Percentiles rank a stretch among this genome's conserved stretches.
These are phyloP conservation scores for Pythium grandisporangium DNA, from an alignment of 352 stramenopile genomes.

Conservation along the genomic window DNA sequence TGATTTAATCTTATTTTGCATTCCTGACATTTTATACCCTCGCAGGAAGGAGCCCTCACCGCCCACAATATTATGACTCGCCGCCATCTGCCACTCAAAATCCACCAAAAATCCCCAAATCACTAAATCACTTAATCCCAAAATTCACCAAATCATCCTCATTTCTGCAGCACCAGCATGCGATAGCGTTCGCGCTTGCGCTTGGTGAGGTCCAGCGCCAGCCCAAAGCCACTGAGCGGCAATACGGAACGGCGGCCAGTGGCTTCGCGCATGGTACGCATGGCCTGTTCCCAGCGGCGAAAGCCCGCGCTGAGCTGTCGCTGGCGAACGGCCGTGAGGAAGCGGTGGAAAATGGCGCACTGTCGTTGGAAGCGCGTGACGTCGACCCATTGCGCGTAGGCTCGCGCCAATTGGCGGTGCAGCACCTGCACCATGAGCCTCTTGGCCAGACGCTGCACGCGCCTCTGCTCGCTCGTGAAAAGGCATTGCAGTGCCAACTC, in stretches of 20 bases:
- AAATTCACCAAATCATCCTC: not conserved
- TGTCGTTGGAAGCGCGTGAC: slow-evolving; percentile 35
- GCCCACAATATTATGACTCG: too few relatives aligned
- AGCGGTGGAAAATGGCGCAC: slow-evolving; percentile 25
- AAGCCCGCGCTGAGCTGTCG: slow-evolving; percentile 48
- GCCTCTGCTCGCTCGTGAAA: slow-evolving; percentile 34
- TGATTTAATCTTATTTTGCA: too few relatives aligned
- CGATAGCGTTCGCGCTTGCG: slow-evolving; percentile 51
- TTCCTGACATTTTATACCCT: too few relatives aligned
- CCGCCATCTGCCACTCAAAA: too few relatives aligned
- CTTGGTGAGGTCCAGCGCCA: slow-evolving; percentile 55
- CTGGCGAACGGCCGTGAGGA: slow-evolving; percentile 30
- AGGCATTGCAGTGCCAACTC: slow-evolving; percentile 61
- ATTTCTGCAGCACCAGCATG: slow-evolving; percentile 66
- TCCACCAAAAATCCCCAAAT: too few relatives aligned
- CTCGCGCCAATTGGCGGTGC: slow-evolving; percentile 22
- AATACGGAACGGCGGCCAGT: slow-evolving; percentile 36
- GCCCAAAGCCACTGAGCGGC: slow-evolving; percentile 32
- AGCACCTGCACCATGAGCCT: slow-evolving; percentile 35
- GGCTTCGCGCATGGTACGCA: slow-evolving; percentile 29
- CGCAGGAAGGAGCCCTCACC: not conserved
- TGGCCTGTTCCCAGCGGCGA: slow-evolving; percentile 37
- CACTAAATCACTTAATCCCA: not conserved
- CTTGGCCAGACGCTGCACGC: slow-evolving; percentile 36
- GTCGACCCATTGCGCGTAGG: slow-evolving; percentile 33